Percentiles rank a stretch among this genome's conserved stretches.
Conservation (phyloP, 352 stramenopile genomes). For the Globisporangium polare region DNA sequence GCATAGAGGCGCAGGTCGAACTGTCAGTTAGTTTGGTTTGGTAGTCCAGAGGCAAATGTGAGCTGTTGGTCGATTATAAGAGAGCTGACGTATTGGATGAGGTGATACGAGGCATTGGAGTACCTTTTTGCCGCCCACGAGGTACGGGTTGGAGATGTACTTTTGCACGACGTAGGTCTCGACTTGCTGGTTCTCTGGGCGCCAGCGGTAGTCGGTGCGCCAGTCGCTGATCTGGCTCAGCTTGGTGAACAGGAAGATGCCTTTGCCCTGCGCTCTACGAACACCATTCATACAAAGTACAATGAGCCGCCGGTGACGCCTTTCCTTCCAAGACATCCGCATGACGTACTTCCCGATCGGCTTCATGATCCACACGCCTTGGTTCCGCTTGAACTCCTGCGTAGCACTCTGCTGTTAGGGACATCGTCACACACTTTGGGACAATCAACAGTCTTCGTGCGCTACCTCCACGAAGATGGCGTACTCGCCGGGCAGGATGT, state of each 20-base stretch:
- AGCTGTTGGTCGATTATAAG: neutral
- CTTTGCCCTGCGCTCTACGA: conserved; percentile 78
- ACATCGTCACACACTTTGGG: no score
- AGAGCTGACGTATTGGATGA: neutral
- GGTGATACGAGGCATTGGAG: neutral
- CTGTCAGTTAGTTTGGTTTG: conserved; percentile 12
- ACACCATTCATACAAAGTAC: neutral
- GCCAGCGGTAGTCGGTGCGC: conserved; percentile 86
- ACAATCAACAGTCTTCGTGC: no score
- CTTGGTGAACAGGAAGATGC: conserved; percentile 95
- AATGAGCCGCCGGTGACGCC: neutral
- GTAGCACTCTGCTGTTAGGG: neutral
- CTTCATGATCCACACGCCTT: conserved; percentile 97
- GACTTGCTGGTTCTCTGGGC: conserved; percentile 72
- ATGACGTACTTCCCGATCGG: conserved; percentile 90
- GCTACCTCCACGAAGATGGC: conserved; percentile 92
- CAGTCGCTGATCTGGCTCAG: conserved; percentile 92
- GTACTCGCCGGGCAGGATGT: conserved; percentile 93
- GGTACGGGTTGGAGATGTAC: conserved; percentile 93
- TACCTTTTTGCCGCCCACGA: conserved; percentile 92
- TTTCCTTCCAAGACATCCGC: no score
- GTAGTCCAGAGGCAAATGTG: neutral
- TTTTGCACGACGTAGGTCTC: conserved; percentile 93
- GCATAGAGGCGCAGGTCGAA: conserved; percentile 94
- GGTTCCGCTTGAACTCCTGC: conserved; percentile 87